Evolutionary conservation across 371 early-diverging fungal genomes (phyloP), one percentile per base, ranked within the genome.

Genomic region (Mucor saturninus): DNA sequence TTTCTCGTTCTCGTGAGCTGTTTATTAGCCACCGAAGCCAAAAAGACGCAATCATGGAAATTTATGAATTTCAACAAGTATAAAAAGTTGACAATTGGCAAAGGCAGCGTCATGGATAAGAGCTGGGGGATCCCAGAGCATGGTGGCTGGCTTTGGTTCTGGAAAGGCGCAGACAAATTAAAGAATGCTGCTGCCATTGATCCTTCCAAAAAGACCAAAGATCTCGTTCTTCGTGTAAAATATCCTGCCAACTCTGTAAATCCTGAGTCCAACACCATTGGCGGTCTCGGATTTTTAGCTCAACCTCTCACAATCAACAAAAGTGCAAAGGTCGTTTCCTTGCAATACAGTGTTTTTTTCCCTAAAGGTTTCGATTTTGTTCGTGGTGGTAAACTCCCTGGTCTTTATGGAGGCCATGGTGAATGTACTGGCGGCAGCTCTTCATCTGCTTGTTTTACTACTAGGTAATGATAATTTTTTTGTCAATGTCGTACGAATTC

Each of bases 361-460:
- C 80, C 82, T 21, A 64, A 67, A 13, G 71, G 69, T 10, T 88
- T 85, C 56, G 54, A 83, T 21, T 86, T 83, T 69, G 81, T 81
- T 9, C 74, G 79, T 65, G 86, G 78, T 37, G 78, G 81, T 35
- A 78, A 86, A 56, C 72, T 88, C 10, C 88, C 88, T 31, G 88
- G 88, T 15, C 65, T 85, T 9, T 84, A 72, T 68, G 81, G 81
- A 37, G 81, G 81, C 10, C 75, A 81, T 53, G 75, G 75, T 7
- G 76, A 75, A 9, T 88, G 88, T 62, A 80, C 84, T 29, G 90
- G 87, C 8, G 88, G 88, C 32, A 45, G 45, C 15, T 72, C 74
- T 43, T 62, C 77, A 15, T 78, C 87, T 21, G 68, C 52, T 29
- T 90, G 90, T 67, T 88, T 86, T 66, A 87, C 89, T 37, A 72